Conservation (phyloP, 139 green algal genomes). For the Picochlorum sp. region DNA sequence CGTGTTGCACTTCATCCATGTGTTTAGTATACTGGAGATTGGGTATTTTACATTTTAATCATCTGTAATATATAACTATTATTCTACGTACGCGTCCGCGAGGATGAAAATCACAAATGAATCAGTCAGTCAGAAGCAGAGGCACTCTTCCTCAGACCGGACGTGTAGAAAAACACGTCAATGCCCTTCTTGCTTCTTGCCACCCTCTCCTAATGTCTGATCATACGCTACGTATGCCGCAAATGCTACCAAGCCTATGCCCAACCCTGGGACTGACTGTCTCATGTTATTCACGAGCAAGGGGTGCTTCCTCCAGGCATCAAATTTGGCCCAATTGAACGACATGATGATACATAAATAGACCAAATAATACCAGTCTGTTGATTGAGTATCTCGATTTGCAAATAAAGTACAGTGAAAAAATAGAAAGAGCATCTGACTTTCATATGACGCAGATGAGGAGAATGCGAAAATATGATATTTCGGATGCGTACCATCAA, state of each 20-base stretch:
- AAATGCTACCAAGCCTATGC: conserved; percentile 27
- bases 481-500: background rate
- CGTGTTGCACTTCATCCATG: background rate
- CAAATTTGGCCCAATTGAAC: conserved; percentile 16
- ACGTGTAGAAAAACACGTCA: background rate
- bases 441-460: too few relatives aligned
- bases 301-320: conserved; percentile 25
- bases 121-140: too few relatives aligned
- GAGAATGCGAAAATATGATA: background rate
- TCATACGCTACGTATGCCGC: conserved; percentile 34
- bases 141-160: too few relatives aligned
- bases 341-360: conserved; percentile 3
- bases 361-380: background rate
- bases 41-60: too few relatives aligned
- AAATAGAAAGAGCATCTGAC: too few relatives aligned
- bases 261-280: conserved; percentile 26
- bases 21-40: background rate
- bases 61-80: too few relatives aligned
- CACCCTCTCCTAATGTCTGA: conserved; percentile 5
- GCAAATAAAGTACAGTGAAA: too few relatives aligned
- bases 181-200: background rate
- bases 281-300: conserved; percentile 33
- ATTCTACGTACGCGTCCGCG: too few relatives aligned
- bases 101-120: too few relatives aligned
- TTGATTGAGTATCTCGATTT: too few relatives aligned